phyloP scores from a whole-genome alignment of 1,284 basidiomycete genomes.

The Malassezia brasiliensis region DNA sequence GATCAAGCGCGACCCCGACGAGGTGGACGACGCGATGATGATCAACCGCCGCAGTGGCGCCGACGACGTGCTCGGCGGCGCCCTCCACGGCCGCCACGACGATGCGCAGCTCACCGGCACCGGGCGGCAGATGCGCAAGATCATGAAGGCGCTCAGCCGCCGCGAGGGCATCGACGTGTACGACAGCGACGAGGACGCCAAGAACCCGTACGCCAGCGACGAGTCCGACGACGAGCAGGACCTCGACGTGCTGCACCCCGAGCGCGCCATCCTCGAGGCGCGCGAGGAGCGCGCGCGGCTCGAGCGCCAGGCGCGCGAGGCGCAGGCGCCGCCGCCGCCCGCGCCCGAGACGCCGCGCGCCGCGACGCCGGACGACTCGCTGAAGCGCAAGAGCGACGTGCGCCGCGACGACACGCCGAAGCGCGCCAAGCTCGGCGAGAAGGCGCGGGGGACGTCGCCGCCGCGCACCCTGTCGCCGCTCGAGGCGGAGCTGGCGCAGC shows the following conservation, averaged over 20 bases:
- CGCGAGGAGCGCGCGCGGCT: slow-evolving; percentile 36
- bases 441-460: slow-evolving; percentile 9
- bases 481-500: slow-evolving; percentile 32
- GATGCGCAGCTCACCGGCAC: slow-evolving; percentile 39
- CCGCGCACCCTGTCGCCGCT: slow-evolving; percentile 23
- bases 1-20: slow-evolving; percentile 18
- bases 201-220: slow-evolving; percentile 41
- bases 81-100: slow-evolving; percentile 16
- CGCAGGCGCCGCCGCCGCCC: background rate
- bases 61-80: slow-evolving; percentile 21
- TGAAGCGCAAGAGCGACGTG: slow-evolving; percentile 27
- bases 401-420: slow-evolving; percentile 17
- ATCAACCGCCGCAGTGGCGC: slow-evolving; percentile 22
- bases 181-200: slow-evolving; percentile 43
- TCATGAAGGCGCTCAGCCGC: slow-evolving; percentile 42
- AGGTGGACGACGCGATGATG: slow-evolving; percentile 22
- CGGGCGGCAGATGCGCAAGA: slow-evolving; percentile 47
- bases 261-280: slow-evolving; percentile 41
- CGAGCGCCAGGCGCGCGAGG: slow-evolving; percentile 19
- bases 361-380: background rate
- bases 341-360: background rate
- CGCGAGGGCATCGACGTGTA: slow-evolving; percentile 43
- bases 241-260: slow-evolving; percentile 43
- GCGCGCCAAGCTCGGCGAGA: background rate
- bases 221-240: slow-evolving; percentile 42